Evolutionary conservation across 2,329 filamentous ascomycete species (phyloP), one percentile per base, ranked within the genome.

Genomic region (Amphichorda felina): DNA sequence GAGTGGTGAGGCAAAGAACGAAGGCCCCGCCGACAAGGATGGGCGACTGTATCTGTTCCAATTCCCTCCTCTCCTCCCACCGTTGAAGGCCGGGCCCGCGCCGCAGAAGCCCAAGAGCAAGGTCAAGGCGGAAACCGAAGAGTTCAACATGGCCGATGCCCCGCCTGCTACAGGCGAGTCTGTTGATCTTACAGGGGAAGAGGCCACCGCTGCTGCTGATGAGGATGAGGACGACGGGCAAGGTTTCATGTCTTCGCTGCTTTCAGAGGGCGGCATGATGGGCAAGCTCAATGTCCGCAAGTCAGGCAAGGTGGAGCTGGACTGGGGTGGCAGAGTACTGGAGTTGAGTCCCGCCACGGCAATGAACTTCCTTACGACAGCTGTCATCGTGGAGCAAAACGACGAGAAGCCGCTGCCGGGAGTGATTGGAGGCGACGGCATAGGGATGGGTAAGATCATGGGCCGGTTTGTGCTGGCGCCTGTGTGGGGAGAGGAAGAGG

Each of bases 11-110:
- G 39, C 43, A 15, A 49, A 48, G 37, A 42, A 40, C 13, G 49
- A 52, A 30, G 51, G 42, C 7, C 50, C 50, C 2, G 43, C 51
- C 32, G 54, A 59, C 51, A 61, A 61, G 42, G 71, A 76, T 31
- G 73, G 75, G 16, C 64, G 71, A 26, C 52, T 79, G 35, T 79
- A 77, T 41, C 60, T 80, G 34, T 79, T 79, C 55, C 75, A 79
- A 45, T 71, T 80, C 43, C 75, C 75, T 28, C 73, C 73, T 5
- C 57, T 78, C 4, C 61, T 79, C 9, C 74, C 75, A 7, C 68
- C 71, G 1, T 56, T 79, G n/a, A 58, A 51, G 41, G 50, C 42
- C 38, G 39, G 47, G 10, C 43, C 48, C 17, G 47, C 49, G 16
- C 42, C 4, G 4, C 50, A 21, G 34, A 22, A 15, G 14, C 31